Evolutionary conservation across 495 filamentous ascomycete species (phyloP), one percentile per base, ranked within the genome.

Genomic region (Penicillium parvum): DNA sequence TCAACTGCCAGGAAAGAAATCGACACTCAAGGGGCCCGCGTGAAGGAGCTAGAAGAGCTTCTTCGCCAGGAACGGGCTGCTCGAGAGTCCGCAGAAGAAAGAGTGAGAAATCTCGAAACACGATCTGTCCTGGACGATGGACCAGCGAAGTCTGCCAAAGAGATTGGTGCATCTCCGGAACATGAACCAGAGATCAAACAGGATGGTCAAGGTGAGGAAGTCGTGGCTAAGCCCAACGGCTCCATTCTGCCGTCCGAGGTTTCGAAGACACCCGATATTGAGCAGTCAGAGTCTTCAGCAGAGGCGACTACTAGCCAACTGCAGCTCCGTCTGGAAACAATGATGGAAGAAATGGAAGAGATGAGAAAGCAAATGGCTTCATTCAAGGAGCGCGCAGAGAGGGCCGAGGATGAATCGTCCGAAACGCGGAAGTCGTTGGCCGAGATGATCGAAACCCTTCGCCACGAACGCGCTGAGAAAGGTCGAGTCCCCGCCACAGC

Each of bases 371-470:
- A 91, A 61, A 82, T 96, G 54, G 83, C 91, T 35, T 65, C 66
- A 0, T 95, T 88, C 65, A 83, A 83, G 50, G 66, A 76, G 11
- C 80, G 86, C 10, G 88, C 90, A 2, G 83, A 95, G 60, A 78
- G 68, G 34, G 90, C 90, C 3, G 89, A 96, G 57, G 70, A 74
- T 14, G 88, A 95, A 48, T 74, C 77, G 18, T 73, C 76, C 43
- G 68, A 74, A 26, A 75, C 79, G 35, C 79, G 82, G 37, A 82
- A 83, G 57, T 86, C 83, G 1, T 66, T 98, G 16, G 82, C 84
- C 0, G 88, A 96, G 58, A 91, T 96, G 89, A 83, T 96, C 11
- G 79, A 86, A 52, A 84, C 83, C 20, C 81, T 95, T 32, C 78
- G 87, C 33, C 72, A 72, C 49, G 83, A 82, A 42, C 82, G 88